phyloP scores from a whole-genome alignment of 345 rosid genomes.

The Citrus inodora region DNA sequence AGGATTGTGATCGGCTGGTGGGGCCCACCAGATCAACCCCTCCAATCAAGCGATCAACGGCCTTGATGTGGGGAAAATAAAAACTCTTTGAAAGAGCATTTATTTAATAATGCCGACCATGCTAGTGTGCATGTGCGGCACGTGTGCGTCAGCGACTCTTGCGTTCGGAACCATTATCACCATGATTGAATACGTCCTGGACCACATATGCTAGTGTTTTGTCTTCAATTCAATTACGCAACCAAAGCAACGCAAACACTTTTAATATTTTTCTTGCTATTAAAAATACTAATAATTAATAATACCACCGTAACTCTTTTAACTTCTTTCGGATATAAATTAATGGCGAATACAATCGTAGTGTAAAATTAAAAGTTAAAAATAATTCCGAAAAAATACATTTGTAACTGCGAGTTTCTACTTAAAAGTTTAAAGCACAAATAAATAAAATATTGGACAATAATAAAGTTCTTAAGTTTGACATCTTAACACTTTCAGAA shows the following conservation, averaged over 20 bases:
- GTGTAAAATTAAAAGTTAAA: not conserved
- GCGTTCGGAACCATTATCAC: not conserved
- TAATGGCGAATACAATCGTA: not conserved
- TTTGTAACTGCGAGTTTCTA: no score
- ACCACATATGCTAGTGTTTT: not conserved
- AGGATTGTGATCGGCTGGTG: not conserved
- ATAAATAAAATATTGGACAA: no score
- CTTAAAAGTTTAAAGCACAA: no score
- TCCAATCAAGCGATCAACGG: not conserved
- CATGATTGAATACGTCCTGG: not conserved
- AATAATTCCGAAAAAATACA: no score
- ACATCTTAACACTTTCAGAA: no score
- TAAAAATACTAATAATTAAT: no score
- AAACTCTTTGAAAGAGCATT: no score
- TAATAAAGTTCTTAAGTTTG: no score
- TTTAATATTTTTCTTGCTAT: no score
- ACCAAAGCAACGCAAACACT: not conserved
- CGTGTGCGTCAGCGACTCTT: conserved; percentile 1
- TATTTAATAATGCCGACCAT: not conserved
- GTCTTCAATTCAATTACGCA: not conserved
- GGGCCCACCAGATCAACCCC: not conserved
- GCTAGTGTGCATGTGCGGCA: conserved; percentile 2
- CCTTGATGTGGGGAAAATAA: not conserved
- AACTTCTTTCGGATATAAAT: not conserved
- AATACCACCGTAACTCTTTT: no score